Conservation (phyloP, 2,329 filamentous ascomycete species). For the Ophiobolus disseminans region DNA sequence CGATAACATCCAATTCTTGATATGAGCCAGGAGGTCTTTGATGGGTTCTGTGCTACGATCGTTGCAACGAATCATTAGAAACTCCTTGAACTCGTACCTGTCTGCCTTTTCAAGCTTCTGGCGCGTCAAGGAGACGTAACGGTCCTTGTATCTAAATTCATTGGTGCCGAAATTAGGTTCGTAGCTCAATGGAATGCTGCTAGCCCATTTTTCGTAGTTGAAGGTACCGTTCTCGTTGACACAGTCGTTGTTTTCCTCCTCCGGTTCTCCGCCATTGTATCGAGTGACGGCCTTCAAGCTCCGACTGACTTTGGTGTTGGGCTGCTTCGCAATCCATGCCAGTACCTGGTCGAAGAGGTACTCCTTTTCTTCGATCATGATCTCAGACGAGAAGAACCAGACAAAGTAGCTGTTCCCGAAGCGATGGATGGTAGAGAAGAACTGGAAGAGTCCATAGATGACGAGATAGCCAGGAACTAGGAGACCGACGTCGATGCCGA, state of each 20-base stretch:
- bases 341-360: conserved; percentile 53
- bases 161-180: conserved; percentile 58
- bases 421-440: conserved; percentile 46
- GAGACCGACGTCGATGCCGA: conserved; percentile 58
- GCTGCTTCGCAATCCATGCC: conserved; percentile 33
- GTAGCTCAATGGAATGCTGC: conserved; percentile 56
- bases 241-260: conserved; percentile 45
- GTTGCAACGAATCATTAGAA: conserved; percentile 55
- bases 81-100: conserved; percentile 48
- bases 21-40: conserved; percentile 54
- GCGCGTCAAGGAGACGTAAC: conserved; percentile 51
- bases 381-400: conserved; percentile 49
- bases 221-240: conserved; percentile 54
- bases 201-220: conserved; percentile 59
- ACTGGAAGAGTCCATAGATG: conserved; percentile 51
- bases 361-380: conserved; percentile 56
- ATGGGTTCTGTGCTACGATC: conserved; percentile 58
- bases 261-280: conserved; percentile 43
- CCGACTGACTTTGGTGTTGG: conserved; percentile 46
- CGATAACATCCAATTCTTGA: conserved; percentile 54
- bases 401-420: conserved; percentile 41
- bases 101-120: conserved; percentile 40
- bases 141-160: conserved; percentile 53
- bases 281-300: conserved; percentile 52
- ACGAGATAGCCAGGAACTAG: conserved; percentile 54